Evolutionary conservation across 768 basidiomycete species (phyloP), one percentile per base, ranked within the genome.

Genomic region (Leccinum uliginosum): DNA sequence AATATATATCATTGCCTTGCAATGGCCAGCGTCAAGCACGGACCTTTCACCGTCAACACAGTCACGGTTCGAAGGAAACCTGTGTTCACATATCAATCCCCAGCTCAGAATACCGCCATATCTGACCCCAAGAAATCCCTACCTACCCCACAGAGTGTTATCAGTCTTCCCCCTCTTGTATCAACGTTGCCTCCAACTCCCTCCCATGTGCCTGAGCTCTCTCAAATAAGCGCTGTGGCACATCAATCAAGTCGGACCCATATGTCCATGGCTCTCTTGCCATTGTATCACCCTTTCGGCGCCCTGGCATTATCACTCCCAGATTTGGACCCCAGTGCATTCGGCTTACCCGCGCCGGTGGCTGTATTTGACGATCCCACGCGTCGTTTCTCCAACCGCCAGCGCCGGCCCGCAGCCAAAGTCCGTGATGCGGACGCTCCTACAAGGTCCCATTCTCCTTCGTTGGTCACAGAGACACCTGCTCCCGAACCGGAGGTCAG

Each of bases 211-310:
- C 47, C 62, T 38, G 62, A 63, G 55, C 50, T 50, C 17, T 54
- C 61, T 34, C 55, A 53, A 49, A 61, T 53, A 27, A 59, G 65
- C 19, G 57, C 65, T 35, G 60, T 50, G 19, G 32, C 54, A 4
- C 59, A 58, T 14, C 65, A 57, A 63, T 66, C 57, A 14, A 46
- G 50, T 26, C 61, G 43, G 35, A 58, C 47, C 23, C 64, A 69
- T 53, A 71, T 73, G 61, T 65, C 61, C 8, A 74, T 78, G 5
- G 75, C 80, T 5, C 74, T 78, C 26, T 75, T 88, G 38, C 85
- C 87, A 21, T 70, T 89, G 46, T 88, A 88, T 64, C 87, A 88
- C 65, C 87, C 87, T 26, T 72, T 83, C 30, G 86, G 85, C 3
- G 67, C 70, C 10, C 75, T 88, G 38, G 86, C 86, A 38, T 76